Evolutionary conservation across 2,329 filamentous ascomycete genomes (phyloP).

Genomic region (Graphilbum ipis-grandicollis): DNA sequence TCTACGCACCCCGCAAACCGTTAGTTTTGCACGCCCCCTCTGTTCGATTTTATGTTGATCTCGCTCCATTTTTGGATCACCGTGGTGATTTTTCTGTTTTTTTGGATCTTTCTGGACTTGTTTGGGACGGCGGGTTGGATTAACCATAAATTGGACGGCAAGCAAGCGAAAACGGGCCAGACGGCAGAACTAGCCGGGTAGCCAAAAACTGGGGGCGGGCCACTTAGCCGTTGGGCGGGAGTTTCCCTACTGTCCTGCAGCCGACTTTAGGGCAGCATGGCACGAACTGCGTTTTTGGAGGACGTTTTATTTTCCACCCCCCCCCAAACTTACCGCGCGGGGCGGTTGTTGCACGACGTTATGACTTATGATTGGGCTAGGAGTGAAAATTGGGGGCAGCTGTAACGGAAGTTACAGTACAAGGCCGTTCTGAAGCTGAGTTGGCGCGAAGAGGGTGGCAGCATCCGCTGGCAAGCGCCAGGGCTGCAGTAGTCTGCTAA

Average conservation of each 20-base stretch:
- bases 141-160: too few species aligned
- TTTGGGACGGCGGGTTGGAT: too few species aligned
- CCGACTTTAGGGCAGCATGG: not conserved
- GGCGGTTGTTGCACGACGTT: slow-evolving; percentile 26
- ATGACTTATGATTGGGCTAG: slow-evolving; percentile 38
- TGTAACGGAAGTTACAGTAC: slow-evolving; percentile 25
- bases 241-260: too few species aligned
- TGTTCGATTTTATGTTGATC: not conserved
- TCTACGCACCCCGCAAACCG: slow-evolving; percentile 3
- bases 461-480: slow-evolving; percentile 12
- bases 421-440: slow-evolving; percentile 5
- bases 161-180: too few species aligned
- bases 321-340: slow-evolving; percentile 6
- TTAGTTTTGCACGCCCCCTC: not conserved
- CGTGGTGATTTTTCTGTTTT: not conserved
- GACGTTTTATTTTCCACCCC: not conserved
- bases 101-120: not conserved
- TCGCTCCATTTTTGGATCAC: not conserved
- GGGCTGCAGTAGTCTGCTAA: slow-evolving; percentile 13
- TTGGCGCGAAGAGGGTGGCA: slow-evolving; percentile 5
- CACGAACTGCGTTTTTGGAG: not conserved
- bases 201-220: not conserved
- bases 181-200: not conserved
- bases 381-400: slow-evolving; percentile 11
- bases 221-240: not conserved